A percentile compares a stretch with the other conserved stretches of the same genome.
These are phyloP conservation scores for Saccharomyces hybrid DNA, from an alignment of 1,139 yeast species.

Conservation along the genomic window DNA sequence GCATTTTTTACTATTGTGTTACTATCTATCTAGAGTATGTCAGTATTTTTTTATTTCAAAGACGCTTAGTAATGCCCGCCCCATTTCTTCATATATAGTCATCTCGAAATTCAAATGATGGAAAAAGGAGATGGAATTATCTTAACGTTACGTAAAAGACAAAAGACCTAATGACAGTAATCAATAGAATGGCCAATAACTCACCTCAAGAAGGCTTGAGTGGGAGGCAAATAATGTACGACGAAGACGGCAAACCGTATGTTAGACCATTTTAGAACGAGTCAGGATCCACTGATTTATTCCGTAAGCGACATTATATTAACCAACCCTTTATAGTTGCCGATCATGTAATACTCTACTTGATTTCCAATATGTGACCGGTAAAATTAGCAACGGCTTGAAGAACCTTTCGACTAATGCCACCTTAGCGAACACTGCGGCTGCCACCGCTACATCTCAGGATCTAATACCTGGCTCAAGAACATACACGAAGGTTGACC, in stretches of 20 bases:
- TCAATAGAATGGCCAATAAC: neutral
- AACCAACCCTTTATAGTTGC: conserved; percentile 36
- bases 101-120: neutral
- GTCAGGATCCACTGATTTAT: neutral
- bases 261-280: conserved; percentile 28
- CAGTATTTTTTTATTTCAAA: neutral
- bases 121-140: neutral
- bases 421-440: neutral
- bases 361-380: conserved; percentile 62
- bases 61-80: neutral
- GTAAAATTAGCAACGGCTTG: conserved; percentile 19
- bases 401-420: neutral
- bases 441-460: conserved; percentile 14
- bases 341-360: conserved; percentile 73
- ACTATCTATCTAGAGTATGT: neutral
- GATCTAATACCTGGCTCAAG: conserved; percentile 20
- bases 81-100: neutral
- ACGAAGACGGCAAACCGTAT: conserved; percentile 86
- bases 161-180: neutral
- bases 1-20: neutral
- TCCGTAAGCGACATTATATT: neutral
- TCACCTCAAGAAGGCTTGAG: conserved; percentile 3
- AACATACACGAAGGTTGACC: conserved; percentile 47
- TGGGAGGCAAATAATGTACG: conserved; percentile 49
- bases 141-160: neutral